Percentiles rank a stretch among this genome's conserved stretches.
Evolutionary conservation across 306 rosid species (phyloP).

Genomic region (Rosa chinensis): DNA sequence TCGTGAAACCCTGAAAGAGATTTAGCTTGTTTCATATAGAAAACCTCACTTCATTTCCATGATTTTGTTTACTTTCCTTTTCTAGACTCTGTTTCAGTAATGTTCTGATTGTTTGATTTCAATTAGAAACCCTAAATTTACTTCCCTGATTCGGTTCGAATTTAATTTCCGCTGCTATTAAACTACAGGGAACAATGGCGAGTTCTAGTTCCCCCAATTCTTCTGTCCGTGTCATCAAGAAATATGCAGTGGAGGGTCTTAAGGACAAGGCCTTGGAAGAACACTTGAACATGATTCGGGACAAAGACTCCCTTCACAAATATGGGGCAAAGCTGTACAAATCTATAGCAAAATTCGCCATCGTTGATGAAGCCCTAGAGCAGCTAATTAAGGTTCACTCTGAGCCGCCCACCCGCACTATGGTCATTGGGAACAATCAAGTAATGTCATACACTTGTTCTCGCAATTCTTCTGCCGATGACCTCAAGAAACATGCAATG

Average conservation of each 20-base stretch:
- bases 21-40: background rate
- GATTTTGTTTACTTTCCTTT: background rate
- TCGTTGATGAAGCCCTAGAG: background rate
- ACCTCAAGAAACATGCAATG: background rate
- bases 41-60: background rate
- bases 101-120: background rate
- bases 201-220: background rate
- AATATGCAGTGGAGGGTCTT: background rate
- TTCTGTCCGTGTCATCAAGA: no score
- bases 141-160: no score
- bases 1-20: background rate
- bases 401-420: no score
- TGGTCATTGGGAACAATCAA: background rate
- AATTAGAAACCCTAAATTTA: no score
- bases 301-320: background rate
- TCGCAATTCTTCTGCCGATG: background rate
- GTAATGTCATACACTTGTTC: background rate
- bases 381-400: no score
- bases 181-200: background rate
- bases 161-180: no score
- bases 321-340: background rate
- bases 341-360: background rate
- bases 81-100: background rate
- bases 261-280: background rate
- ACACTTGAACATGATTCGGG: background rate